Evolutionary conservation across 2,329 filamentous ascomycete genomes (phyloP), one percentile per base, ranked within the genome.

Genomic region (Alternaria gansuensis): DNA sequence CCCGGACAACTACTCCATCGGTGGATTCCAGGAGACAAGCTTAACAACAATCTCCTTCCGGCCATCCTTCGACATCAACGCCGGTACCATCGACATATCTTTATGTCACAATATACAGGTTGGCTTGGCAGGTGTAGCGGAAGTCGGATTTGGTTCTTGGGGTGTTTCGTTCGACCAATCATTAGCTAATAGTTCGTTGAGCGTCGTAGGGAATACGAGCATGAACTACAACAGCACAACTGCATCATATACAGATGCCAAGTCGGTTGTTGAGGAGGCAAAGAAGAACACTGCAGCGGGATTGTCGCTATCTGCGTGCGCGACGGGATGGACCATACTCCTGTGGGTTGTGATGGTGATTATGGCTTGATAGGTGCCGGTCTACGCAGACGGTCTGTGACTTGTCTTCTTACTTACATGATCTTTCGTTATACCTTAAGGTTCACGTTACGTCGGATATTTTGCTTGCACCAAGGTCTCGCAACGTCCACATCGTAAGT

Each of bases 51-150:
- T 50, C 24, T 17, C 31, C 11, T 39, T 50, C 46, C 31, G 39
- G 36, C n/a, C 46, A 50, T 34, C 31, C 11, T n/a, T 33, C 4
- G 49, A 52, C 26, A 23, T 52, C 26, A 41, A 33, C 24, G 17
- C 10, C 26, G 37, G 14, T 5, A 23, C 21, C 3, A 24, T 52
- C 13, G 24, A 52, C 37, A 28, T 43, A 11, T 52, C 37, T 4
- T 39, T 52, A 17, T 14, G 49, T 31, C 34, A 28, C 33, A 17
- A 39, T 5, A 28, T 41, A 9, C 36, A 52, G n/a, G 49, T 40
- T 10, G 26, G 26, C 5, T 28, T 28, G 26, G 26, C 26, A 8
- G 26, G 26, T 28, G 26, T 28, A 6, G 26, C 26, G 26, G 26
- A 28, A 28, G 26, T 28, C 26, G 26, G 5, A 28, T 28, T 8